Conservation (phyloP, 2,329 filamentous ascomycete genomes). For the Trichoderma cornu-damae region DNA sequence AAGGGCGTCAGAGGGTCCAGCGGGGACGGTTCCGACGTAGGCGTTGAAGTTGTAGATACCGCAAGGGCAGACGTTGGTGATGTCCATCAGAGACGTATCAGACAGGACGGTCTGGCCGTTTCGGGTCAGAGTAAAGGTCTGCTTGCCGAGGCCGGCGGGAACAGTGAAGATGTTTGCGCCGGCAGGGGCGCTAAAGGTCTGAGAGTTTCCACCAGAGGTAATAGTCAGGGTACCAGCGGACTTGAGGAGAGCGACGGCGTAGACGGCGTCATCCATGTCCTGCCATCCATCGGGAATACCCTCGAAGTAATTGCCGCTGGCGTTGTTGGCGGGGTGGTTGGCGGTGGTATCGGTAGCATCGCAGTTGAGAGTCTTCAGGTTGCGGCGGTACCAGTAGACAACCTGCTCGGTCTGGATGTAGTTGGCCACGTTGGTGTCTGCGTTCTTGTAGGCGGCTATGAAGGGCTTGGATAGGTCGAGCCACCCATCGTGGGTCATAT, state of each 20-base stretch:
- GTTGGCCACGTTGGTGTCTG: conserved; percentile 34
- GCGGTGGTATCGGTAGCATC: conserved; percentile 49
- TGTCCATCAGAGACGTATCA: conserved; percentile 46
- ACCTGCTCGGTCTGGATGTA: conserved; percentile 46
- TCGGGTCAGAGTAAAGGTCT: conserved; percentile 41
- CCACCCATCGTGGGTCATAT: conserved; percentile 48
- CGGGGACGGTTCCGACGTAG: conserved; percentile 47
- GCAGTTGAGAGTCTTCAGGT: conserved; percentile 42
- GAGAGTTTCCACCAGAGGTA: conserved; percentile 40
- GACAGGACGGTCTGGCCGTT: conserved; percentile 38
- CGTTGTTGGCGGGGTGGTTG: conserved; percentile 37
- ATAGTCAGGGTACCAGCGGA: conserved; percentile 41
- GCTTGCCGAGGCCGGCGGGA: conserved; percentile 40
- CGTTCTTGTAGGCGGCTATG: conserved; percentile 49
- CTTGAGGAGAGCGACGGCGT: conserved; percentile 48
- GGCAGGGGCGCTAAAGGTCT: conserved; percentile 31
- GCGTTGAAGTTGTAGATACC: conserved; percentile 55
- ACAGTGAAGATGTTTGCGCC: conserved; percentile 36
- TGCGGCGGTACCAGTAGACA: conserved; percentile 53
- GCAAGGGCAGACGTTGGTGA: conserved; percentile 45
- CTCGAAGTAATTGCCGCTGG: conserved; percentile 47
- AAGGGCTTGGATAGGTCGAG: conserved; percentile 50
- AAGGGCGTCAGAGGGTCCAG: conserved; percentile 21
- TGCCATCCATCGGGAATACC: conserved; percentile 48
- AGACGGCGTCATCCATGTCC: conserved; percentile 45